Percentiles rank a stretch among this genome's conserved stretches.
Conservation (phyloP, 163 green algal genomes). For the Coccomyxa subellipsoidea region DNA sequence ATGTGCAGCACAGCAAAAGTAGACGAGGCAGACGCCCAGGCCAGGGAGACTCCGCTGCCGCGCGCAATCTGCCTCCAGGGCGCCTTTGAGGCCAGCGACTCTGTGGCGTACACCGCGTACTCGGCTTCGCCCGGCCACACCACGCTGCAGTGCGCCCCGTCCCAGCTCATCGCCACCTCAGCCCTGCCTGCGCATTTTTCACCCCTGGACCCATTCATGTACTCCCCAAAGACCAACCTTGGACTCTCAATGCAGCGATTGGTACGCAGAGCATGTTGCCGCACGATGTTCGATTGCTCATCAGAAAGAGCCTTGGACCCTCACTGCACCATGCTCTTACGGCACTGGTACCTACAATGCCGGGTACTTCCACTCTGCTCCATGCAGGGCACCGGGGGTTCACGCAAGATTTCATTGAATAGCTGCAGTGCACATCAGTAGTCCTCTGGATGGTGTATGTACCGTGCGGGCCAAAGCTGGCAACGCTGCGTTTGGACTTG, state of each 20-base stretch:
- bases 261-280: too few species aligned
- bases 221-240: not conserved
- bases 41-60: slow-evolving; percentile 14
- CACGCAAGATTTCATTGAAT: not conserved
- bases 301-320: too few species aligned
- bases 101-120: slow-evolving; percentile 41
- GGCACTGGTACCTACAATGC: too few species aligned
- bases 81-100: slow-evolving; percentile 9
- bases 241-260: not conserved
- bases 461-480: slow-evolving; percentile 6
- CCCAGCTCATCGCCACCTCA: slow-evolving; percentile 15
- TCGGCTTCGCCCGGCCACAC: slow-evolving; percentile 36
- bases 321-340: too few species aligned
- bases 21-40: slow-evolving; percentile 19
- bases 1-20: slow-evolving; percentile 29
- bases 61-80: slow-evolving; percentile 40
- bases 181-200: too few species aligned
- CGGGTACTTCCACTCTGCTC: too few species aligned
- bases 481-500: slow-evolving; percentile 17
- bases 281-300: too few species aligned
- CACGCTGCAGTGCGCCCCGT: slow-evolving; percentile 24
- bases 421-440: not conserved
- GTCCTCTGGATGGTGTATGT: too few species aligned
- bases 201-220: too few species aligned
- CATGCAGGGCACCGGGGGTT: too few species aligned